A percentile compares a stretch with the other conserved stretches of the same genome.
Conservation (phyloP, 768 basidiomycete genomes). For the Stropharia rugosoannulata region DNA sequence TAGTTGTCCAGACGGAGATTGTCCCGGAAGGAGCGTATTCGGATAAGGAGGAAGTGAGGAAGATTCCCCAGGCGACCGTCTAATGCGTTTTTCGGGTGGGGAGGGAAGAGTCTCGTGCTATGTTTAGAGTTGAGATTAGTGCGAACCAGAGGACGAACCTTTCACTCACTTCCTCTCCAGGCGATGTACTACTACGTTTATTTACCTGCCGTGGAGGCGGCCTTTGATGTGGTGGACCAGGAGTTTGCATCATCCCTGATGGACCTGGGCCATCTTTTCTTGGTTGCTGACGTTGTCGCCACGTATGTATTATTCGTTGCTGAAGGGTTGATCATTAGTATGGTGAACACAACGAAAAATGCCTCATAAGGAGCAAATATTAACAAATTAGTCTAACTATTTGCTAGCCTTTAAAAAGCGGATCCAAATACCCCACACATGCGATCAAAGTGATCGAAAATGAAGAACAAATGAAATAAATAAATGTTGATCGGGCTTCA, state of each 20-base stretch:
- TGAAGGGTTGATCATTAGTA: background rate
- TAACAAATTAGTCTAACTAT: too few relatives aligned
- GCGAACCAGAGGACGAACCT: too few relatives aligned
- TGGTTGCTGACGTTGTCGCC: conserved; percentile 6
- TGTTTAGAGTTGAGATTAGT: too few relatives aligned
- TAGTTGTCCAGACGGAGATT: conserved; percentile 11
- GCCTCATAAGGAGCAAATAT: too few relatives aligned
- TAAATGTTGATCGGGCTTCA: background rate
- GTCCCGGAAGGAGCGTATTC: conserved; percentile 7
- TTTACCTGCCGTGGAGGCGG: conserved; percentile 23
- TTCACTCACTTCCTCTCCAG: conserved; percentile 53
- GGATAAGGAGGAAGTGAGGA: conserved; percentile 18
- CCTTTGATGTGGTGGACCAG: conserved; percentile 32
- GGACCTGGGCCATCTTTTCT: conserved; percentile 2
- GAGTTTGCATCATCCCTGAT: conserved; percentile 16
- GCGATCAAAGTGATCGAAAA: conserved; percentile 1
- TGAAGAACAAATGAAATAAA: conserved; percentile 4
- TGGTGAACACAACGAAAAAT: too few relatives aligned
- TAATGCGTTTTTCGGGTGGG: conserved; percentile 56
- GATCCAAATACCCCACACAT: conserved; percentile 2
- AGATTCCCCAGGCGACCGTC: conserved; percentile 51
- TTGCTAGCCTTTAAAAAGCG: background rate
- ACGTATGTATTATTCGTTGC: conserved; percentile 12
- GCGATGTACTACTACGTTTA: conserved; percentile 63
- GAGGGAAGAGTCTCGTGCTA: conserved; percentile 52